A percentile compares a stretch with the other conserved stretches of the same genome.
Conservation (phyloP, 768 basidiomycete genomes). For the Leccinum rimulosum region DNA sequence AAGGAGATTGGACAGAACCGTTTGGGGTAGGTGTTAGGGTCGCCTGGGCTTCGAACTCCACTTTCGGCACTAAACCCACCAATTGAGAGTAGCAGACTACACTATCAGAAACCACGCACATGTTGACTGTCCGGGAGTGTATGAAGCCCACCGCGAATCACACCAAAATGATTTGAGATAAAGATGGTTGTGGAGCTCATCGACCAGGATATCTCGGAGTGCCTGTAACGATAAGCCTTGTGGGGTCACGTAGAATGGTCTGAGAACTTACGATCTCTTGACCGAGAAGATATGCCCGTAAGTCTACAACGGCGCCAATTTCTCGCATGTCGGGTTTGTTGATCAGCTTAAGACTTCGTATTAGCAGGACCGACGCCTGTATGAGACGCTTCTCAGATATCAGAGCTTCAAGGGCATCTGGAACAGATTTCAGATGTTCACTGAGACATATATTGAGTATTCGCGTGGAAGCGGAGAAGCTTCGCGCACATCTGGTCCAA, state of each 20-base stretch:
- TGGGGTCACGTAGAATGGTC: neutral
- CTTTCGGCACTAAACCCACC: slow-evolving; percentile 51
- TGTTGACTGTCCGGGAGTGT: slow-evolving; percentile 71
- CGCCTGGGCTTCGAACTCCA: slow-evolving; percentile 60
- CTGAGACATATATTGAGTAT: slow-evolving; percentile 40
- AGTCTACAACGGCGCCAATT: slow-evolving; percentile 90
- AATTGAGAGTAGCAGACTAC: slow-evolving; percentile 9
- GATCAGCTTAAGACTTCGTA: slow-evolving; percentile 85
- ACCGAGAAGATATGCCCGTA: slow-evolving; percentile 75
- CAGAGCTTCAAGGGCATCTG: slow-evolving; percentile 89
- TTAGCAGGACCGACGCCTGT: slow-evolving; percentile 82
- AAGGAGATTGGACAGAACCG: slow-evolving; percentile 24
- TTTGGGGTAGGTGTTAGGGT: slow-evolving; percentile 22
- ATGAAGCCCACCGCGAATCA: slow-evolving; percentile 87
- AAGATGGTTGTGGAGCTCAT: slow-evolving; percentile 95
- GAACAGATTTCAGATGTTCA: slow-evolving; percentile 86
- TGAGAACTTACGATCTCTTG: slow-evolving; percentile 76
- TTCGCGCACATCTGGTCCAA: slow-evolving; percentile 85
- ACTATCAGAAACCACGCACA: slow-evolving; percentile 48
- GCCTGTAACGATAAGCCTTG: slow-evolving; percentile 50
- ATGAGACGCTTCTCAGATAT: slow-evolving; percentile 94
- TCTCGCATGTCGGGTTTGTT: slow-evolving; percentile 92
- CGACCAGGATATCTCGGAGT: slow-evolving; percentile 86
- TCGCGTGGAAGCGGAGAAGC: slow-evolving; percentile 4
- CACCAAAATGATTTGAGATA: slow-evolving; percentile 97